Evolutionary conservation across 2,329 filamentous ascomycete species (phyloP).

Genomic region (Eutypa lata): DNA sequence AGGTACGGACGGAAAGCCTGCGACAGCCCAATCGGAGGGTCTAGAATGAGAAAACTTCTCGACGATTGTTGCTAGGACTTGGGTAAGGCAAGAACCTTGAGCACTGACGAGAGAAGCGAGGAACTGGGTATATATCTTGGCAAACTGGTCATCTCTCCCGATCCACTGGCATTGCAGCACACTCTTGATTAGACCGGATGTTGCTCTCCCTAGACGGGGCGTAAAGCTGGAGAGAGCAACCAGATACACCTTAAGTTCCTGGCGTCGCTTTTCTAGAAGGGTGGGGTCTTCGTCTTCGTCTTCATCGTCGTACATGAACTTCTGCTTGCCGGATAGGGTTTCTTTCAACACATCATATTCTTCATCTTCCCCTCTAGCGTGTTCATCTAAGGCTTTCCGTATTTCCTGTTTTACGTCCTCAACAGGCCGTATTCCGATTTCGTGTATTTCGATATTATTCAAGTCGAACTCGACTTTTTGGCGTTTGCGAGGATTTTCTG

Average conservation of each 20-base stretch:
- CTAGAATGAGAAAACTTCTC: slow-evolving; percentile 64
- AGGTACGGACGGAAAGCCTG: slow-evolving; percentile 56
- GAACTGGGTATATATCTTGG: slow-evolving; percentile 65
- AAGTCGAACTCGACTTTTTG: slow-evolving; percentile 59
- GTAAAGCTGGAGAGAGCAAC: slow-evolving; percentile 61
- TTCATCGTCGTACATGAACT: slow-evolving; percentile 41
- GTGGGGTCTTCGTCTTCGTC: slow-evolving; percentile 42
- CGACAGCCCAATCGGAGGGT: slow-evolving; percentile 43
- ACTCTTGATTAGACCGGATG: slow-evolving; percentile 55
- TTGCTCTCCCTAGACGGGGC: slow-evolving; percentile 58
- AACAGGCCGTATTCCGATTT: slow-evolving; percentile 50
- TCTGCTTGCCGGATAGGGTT: slow-evolving; percentile 50
- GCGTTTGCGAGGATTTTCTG: slow-evolving; percentile 48
- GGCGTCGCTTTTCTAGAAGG: slow-evolving; percentile 29
- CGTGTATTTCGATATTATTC: slow-evolving; percentile 53
- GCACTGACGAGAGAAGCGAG: slow-evolving; percentile 74
- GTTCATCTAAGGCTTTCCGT: slow-evolving; percentile 52
- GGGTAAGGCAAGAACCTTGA: slow-evolving; percentile 72
- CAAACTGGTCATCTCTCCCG: slow-evolving; percentile 62
- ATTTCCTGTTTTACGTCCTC: slow-evolving; percentile 56
- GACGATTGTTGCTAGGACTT: slow-evolving; percentile 77
- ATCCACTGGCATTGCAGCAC: slow-evolving; percentile 64
- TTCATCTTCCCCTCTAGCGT: slow-evolving; percentile 55
- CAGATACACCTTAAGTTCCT: slow-evolving; percentile 59
- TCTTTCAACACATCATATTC: slow-evolving; percentile 61